A percentile compares a stretch with the other conserved stretches of the same genome.
Conservation (phyloP, 306 rosid species). For the Neltuma alba region DNA sequence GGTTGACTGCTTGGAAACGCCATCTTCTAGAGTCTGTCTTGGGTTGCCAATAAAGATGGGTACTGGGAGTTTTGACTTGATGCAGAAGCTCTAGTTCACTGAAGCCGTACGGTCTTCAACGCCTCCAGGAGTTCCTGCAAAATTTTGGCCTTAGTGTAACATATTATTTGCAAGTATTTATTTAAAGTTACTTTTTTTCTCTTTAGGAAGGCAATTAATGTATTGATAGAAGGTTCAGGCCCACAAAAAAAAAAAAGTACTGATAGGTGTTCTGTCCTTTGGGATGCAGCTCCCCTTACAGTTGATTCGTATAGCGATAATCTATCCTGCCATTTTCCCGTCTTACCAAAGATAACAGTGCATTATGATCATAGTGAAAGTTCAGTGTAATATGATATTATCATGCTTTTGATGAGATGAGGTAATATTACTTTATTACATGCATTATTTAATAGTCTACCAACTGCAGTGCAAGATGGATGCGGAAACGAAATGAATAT, state of each 20-base stretch:
- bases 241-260: background rate
- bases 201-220: background rate
- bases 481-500: background rate
- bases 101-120: background rate
- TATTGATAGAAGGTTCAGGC: background rate
- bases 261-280: conserved; percentile 1
- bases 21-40: conserved; percentile 88
- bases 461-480: background rate
- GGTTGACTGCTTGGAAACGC: conserved; percentile 77
- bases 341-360: background rate
- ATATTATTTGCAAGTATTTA: background rate
- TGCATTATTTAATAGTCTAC: background rate
- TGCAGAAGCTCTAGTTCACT: conserved; percentile 63
- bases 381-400: background rate
- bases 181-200: background rate
- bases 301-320: background rate
- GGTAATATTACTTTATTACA: background rate
- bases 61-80: conserved; percentile 79
- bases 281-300: background rate
- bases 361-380: background rate
- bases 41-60: conserved; percentile 89
- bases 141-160: conserved; percentile 44
- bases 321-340: background rate
- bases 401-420: background rate
- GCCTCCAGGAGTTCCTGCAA: background rate